A percentile compares a stretch with the other conserved stretches of the same genome.
phyloP scores from a whole-genome alignment of 148 eudicot genomes.

The Pharnaceum exiguum region DNA sequence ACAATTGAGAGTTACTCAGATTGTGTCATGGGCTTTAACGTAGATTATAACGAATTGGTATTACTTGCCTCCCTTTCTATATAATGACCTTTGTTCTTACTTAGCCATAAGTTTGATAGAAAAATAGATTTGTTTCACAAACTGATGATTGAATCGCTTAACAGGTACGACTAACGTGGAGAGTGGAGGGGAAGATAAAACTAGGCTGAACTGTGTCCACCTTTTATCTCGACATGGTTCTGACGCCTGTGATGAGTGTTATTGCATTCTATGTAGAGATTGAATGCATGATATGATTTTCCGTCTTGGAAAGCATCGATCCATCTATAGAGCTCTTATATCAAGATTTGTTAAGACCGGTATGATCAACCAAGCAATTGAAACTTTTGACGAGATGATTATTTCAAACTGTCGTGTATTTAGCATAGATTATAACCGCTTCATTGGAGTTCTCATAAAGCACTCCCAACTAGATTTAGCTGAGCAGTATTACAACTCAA shows the following conservation, averaged over 20 bases:
- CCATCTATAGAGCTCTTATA: conserved; percentile 66
- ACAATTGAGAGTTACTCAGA: no score
- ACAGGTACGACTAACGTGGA: conserved; percentile 8
- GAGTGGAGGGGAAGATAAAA: neutral
- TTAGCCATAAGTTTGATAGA: no score
- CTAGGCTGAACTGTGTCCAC: conserved; percentile 3
- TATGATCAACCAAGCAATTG: conserved; percentile 65
- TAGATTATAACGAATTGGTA: no score
- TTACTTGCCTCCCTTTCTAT: no score
- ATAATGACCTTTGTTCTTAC: no score
- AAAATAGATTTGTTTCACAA: no score
- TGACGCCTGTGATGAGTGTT: conserved; percentile 21
- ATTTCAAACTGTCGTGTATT: conserved; percentile 73
- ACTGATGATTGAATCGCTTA: no score
- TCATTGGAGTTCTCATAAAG: conserved; percentile 74
- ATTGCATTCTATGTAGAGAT: conserved; percentile 46
- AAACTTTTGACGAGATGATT: conserved; percentile 84
- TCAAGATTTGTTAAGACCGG: conserved; percentile 84
- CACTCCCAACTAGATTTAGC: conserved; percentile 73
- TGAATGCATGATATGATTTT: conserved; percentile 65
- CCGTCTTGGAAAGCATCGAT: conserved; percentile 61
- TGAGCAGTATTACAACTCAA: conserved; percentile 52
- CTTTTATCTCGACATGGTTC: conserved; percentile 18
- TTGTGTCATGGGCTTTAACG: no score
- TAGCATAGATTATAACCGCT: conserved; percentile 78